Percentiles rank a stretch among this genome's conserved stretches.
Conservation (phyloP, 2,329 filamentous ascomycete genomes). For the Exophiala xenobiotica region DNA sequence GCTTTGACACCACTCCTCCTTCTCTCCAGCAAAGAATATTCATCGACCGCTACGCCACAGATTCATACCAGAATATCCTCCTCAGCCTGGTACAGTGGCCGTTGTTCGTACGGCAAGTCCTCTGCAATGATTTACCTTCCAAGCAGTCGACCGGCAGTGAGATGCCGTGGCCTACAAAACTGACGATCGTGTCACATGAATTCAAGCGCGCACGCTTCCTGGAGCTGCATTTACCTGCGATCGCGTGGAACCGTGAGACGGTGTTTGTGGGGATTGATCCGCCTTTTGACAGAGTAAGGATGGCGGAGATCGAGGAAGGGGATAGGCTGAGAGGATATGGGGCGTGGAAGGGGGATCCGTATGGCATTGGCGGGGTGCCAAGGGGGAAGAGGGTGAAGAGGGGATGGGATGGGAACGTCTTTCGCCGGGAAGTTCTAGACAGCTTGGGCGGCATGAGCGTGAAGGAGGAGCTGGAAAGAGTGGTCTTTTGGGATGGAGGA, state of each 20-base stretch:
- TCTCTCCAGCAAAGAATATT: slow-evolving; percentile 45
- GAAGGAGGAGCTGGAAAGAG: neutral
- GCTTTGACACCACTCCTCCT: neutral
- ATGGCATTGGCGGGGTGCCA: slow-evolving; percentile 39
- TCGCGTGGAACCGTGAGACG: slow-evolving; percentile 48
- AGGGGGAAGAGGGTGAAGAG: slow-evolving; percentile 38
- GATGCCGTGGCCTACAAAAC: slow-evolving; percentile 53
- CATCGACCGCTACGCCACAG: slow-evolving; percentile 70
- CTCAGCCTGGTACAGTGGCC: slow-evolving; percentile 66
- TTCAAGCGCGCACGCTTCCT: slow-evolving; percentile 67
- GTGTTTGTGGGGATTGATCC: slow-evolving; percentile 66
- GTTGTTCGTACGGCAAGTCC: slow-evolving; percentile 18
- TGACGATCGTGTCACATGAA: slow-evolving; percentile 67
- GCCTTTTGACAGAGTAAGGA: slow-evolving; percentile 40
- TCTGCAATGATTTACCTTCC: neutral
- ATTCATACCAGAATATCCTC: slow-evolving; percentile 82
- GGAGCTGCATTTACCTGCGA: slow-evolving; percentile 62
- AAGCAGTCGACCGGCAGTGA: neutral
- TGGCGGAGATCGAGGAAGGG: slow-evolving; percentile 23
- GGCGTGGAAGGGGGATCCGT: slow-evolving; percentile 41
- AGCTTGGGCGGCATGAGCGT: neutral
- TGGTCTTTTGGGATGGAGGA: slow-evolving; percentile 6
- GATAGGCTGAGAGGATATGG: slow-evolving; percentile 36
- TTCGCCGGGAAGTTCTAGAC: slow-evolving; percentile 9
- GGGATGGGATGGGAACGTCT: slow-evolving; percentile 37